Percentiles rank a stretch among this genome's conserved stretches.
Evolutionary conservation across 208 protist species (phyloP).

Genomic region (Leishmania lainsoni): DNA sequence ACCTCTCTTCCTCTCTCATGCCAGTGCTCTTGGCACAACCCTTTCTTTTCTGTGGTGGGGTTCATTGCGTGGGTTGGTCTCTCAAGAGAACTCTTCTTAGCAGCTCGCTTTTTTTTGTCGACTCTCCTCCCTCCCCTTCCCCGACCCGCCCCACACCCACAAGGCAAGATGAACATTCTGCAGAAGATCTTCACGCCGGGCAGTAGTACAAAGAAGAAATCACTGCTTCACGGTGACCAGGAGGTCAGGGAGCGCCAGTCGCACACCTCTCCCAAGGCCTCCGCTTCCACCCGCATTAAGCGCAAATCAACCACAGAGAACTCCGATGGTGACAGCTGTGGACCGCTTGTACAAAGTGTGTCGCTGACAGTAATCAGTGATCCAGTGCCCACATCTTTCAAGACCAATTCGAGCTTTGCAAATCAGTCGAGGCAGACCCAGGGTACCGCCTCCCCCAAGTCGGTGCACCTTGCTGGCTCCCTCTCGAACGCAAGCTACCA

Average conservation of each 20-base stretch:
- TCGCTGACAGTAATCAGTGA: slow-evolving; percentile 40
- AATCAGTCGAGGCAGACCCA: slow-evolving; percentile 3
- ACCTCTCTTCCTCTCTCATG: background rate
- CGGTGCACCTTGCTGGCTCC: slow-evolving; percentile 1
- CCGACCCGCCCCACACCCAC: background rate
- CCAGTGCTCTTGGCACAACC: background rate
- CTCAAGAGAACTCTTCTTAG: background rate
- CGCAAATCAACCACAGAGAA: slow-evolving; percentile 11
- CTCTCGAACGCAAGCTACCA: slow-evolving; percentile 8
- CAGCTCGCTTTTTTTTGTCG: background rate
- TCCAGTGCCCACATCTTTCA: slow-evolving; percentile 46
- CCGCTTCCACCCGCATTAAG: slow-evolving; percentile 11
- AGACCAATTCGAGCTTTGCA: slow-evolving; percentile 30
- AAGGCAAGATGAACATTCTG: slow-evolving; percentile 19
- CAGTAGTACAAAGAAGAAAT: slow-evolving; percentile 21
- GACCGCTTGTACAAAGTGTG: slow-evolving; percentile 10
- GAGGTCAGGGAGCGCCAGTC: background rate
- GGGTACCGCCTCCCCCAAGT: slow-evolving; percentile 10
- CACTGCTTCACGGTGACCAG: slow-evolving; percentile 11
- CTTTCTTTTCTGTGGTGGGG: background rate
- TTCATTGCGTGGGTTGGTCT: background rate
- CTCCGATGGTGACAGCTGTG: slow-evolving; percentile 16
- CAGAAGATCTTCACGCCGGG: slow-evolving; percentile 36
- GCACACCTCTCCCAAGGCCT: slow-evolving; percentile 6
- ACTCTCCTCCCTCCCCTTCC: background rate